Percentiles rank a stretch among this genome's conserved stretches.
phyloP scores from a whole-genome alignment of 1,139 yeast genomes.

The Zygoascus sp. region DNA sequence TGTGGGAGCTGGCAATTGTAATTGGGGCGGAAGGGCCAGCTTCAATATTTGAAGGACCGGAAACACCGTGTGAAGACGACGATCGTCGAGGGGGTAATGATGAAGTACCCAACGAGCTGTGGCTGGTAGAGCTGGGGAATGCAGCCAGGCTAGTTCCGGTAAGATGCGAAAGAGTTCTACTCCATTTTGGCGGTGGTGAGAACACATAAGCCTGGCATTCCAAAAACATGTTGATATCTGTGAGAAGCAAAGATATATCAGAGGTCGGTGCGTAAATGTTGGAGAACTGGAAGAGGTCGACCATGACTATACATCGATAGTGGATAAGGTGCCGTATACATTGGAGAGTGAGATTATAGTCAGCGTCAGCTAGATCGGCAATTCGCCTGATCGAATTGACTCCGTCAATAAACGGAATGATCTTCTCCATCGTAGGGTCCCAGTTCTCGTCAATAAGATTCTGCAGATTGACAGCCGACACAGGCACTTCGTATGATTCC shows the following conservation, averaged over 20 bases:
- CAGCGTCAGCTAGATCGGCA: slow-evolving; percentile 76
- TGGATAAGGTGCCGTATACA: slow-evolving; percentile 90
- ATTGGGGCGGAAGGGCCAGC: slow-evolving; percentile 4
- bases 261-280: slow-evolving; percentile 90
- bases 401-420: slow-evolving; percentile 83
- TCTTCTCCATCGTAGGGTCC: slow-evolving; percentile 95
- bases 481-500: slow-evolving; percentile 76
- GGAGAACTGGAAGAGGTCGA: slow-evolving; percentile 84
- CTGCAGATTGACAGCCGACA: slow-evolving; percentile 69
- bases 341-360: slow-evolving; percentile 69
- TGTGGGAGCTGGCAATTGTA: slow-evolving; percentile 4
- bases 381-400: slow-evolving; percentile 75
- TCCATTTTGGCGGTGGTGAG: slow-evolving; percentile 11
- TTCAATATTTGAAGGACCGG: background rate
- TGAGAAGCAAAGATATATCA: slow-evolving; percentile 61
- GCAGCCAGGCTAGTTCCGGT: slow-evolving; percentile 2
- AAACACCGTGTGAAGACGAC: slow-evolving; percentile 5
- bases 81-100: background rate
- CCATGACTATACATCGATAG: slow-evolving; percentile 75
- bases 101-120: slow-evolving; percentile 2
- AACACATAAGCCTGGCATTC: slow-evolving; percentile 80
- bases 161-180: slow-evolving; percentile 7
- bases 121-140: slow-evolving; percentile 3
- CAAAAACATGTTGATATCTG: slow-evolving; percentile 61
- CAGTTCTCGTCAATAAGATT: slow-evolving; percentile 81